Evolutionary conservation across 1,139 yeast genomes (phyloP).

Genomic region (Kodamaea anthophila): DNA sequence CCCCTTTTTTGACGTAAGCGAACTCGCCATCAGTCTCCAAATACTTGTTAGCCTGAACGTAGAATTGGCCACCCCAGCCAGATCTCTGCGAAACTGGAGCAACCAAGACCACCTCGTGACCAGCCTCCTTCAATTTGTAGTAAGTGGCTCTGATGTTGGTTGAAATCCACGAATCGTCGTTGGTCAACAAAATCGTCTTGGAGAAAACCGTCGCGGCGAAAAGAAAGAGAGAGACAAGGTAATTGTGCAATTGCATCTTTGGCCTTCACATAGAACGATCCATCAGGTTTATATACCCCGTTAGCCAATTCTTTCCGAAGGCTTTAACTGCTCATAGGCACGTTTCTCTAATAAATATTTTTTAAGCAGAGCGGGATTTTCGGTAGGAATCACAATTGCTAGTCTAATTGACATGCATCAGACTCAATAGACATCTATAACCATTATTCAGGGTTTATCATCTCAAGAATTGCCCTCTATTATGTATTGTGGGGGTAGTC

Average conservation of each 20-base stretch:
- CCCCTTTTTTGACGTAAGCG: slow-evolving; percentile 34
- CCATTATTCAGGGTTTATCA: no score
- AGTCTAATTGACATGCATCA: no score
- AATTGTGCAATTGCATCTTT: slow-evolving; percentile 12
- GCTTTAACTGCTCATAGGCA: no score
- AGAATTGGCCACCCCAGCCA: slow-evolving; percentile 53
- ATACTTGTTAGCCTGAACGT: slow-evolving; percentile 35
- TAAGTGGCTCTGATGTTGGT: slow-evolving; percentile 58
- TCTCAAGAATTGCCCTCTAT: no score
- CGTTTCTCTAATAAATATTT: no score
- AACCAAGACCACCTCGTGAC: slow-evolving; percentile 48
- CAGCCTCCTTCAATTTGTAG: slow-evolving; percentile 47
- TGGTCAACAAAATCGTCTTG: slow-evolving; percentile 50
- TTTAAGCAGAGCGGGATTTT: no score
- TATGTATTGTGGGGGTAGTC: no score
- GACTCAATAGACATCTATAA: no score
- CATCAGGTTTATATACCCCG: no score
- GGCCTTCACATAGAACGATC: no score
- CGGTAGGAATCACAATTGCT: no score
- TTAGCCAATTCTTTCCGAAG: no score
- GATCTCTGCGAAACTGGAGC: slow-evolving; percentile 58
- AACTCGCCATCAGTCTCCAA: slow-evolving; percentile 40
- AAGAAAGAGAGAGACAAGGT: slow-evolving; percentile 9
- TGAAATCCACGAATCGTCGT: slow-evolving; percentile 57
- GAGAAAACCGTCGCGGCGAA: slow-evolving; percentile 14